Percentiles rank a stretch among this genome's conserved stretches.
Conservation (phyloP, 208 protist species). For the Trypanosomatidae sp. region DNA sequence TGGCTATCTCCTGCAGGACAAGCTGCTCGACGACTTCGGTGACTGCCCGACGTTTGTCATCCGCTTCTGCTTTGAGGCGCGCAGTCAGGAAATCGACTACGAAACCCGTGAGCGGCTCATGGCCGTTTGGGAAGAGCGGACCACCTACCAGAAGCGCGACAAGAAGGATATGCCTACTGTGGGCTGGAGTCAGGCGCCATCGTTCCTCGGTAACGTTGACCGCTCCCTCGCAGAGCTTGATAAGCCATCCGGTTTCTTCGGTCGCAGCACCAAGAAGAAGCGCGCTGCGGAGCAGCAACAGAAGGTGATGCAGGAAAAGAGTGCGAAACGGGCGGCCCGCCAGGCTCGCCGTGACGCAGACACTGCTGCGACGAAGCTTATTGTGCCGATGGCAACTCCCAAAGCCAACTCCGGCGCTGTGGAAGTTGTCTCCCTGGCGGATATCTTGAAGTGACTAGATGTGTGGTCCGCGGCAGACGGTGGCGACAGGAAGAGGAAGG, state of each 20-base stretch:
- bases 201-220: slow-evolving; percentile 72
- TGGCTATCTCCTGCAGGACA: slow-evolving; percentile 67
- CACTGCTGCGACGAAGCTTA: slow-evolving; percentile 28
- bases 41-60: slow-evolving; percentile 88
- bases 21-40: slow-evolving; percentile 81
- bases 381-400: slow-evolving; percentile 6
- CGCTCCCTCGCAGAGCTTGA: slow-evolving; percentile 65
- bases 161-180: slow-evolving; percentile 61
- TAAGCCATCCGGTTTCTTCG: slow-evolving; percentile 57
- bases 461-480: neutral
- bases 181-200: slow-evolving; percentile 60
- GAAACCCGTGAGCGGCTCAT: slow-evolving; percentile 66
- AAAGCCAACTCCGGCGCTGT: slow-evolving; percentile 26
- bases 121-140: slow-evolving; percentile 64
- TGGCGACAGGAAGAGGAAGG: neutral
- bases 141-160: slow-evolving; percentile 76
- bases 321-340: slow-evolving; percentile 46
- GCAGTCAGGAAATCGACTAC: slow-evolving; percentile 56
- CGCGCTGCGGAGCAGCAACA: slow-evolving; percentile 49
- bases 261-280: slow-evolving; percentile 71
- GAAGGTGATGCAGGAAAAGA: slow-evolving; percentile 52
- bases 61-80: slow-evolving; percentile 64
- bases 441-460: slow-evolving; percentile 45
- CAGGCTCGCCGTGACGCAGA: slow-evolving; percentile 48
- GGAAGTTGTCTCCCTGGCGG: slow-evolving; percentile 60